Evolutionary conservation across 2,329 filamentous ascomycete genomes (phyloP), one percentile per base, ranked within the genome.

Genomic region (Acephala macrosclerotiorum): DNA sequence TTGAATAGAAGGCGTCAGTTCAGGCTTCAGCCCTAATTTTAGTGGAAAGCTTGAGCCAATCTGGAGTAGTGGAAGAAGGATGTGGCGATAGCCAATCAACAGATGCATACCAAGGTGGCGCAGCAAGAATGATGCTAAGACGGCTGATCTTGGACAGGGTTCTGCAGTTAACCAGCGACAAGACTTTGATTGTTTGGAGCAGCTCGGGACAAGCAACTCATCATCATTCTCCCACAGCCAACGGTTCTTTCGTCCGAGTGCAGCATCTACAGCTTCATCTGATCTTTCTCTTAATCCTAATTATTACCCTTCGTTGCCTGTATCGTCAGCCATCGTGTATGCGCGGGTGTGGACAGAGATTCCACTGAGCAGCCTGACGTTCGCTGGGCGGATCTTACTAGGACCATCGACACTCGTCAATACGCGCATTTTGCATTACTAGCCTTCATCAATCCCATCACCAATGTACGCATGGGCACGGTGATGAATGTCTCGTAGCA

Each of bases 401-500:
- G 49, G 20, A 60, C 22, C 35, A 63, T 60, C 56, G 58, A 29
- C 49, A 25, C 42, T 63, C 65, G 51, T 45, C 58, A 58, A 26
- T 22, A 60, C 65, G 62, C 59, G 62, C 61, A 61, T 58, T 60
- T 47, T 36, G 49, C 42, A 14, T 36, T 20, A n/a, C 26, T 36
- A 26, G 25, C 20, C 40, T 3, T n/a, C 36, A 47, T 36, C 47
- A 35, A 35, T 35, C 61, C 38, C 36, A 56, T 20, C n/a, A 26
- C 60, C 58, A 65, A 67, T 67, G 67, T 53, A 58, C 61, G 42
- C 59, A 70, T 67, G 66, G 61, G 66, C 40, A 64, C 36, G 57
- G 56, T 61, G 63, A 61, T 71, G 71, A 60, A 67, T 67, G 65
- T 61, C 65, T 66, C 61, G 65, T 71, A 65, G 67, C 58, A 38